Conservation (phyloP, 1,284 basidiomycete species). For the Fomitopsis palustris region DNA sequence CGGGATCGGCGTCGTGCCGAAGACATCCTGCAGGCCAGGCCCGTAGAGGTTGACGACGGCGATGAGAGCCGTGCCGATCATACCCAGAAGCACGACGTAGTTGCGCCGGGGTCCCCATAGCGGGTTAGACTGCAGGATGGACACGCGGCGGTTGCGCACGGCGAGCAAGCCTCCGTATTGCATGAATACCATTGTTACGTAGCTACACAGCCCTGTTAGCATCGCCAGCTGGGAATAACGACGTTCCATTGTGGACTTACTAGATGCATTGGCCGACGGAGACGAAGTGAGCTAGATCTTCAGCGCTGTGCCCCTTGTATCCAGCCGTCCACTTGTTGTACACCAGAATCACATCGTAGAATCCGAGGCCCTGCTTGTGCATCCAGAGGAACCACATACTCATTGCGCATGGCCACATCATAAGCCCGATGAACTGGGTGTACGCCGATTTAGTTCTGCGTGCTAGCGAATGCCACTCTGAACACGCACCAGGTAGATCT, state of each 20-base stretch:
- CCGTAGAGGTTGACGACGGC: slow-evolving; percentile 40
- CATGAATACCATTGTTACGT: slow-evolving; percentile 50
- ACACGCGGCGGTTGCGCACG: slow-evolving; percentile 13
- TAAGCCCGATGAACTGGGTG: slow-evolving; percentile 39
- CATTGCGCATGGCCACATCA: slow-evolving; percentile 48
- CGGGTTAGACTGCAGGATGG: slow-evolving; percentile 14
- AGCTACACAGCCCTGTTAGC: slow-evolving; percentile 37
- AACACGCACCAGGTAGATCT: slow-evolving; percentile 67
- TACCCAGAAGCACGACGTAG: slow-evolving; percentile 30
- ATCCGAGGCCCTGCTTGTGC: slow-evolving; percentile 49
- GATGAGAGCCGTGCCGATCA: slow-evolving; percentile 36
- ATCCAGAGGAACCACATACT: slow-evolving; percentile 33
- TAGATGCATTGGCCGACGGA: slow-evolving; percentile 45
- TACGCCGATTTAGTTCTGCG: slow-evolving; percentile 23
- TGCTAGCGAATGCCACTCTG: slow-evolving; percentile 37
- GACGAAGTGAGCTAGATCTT: slow-evolving; percentile 42
- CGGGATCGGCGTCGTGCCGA: slow-evolving; percentile 36
- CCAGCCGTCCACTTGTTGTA: slow-evolving; percentile 51
- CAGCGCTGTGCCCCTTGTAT: slow-evolving; percentile 32
- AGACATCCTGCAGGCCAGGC: slow-evolving; percentile 33
- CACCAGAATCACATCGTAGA: slow-evolving; percentile 44
- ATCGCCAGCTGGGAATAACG: slow-evolving; percentile 21
- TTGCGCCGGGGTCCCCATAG: slow-evolving; percentile 42
- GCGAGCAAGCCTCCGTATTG: slow-evolving; percentile 48
- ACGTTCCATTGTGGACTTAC: slow-evolving; percentile 22